These are phyloP conservation scores for Hemisphaericaspora nanyangensis DNA, from an alignment of 805 yeast genomes.

Conservation along the genomic window DNA sequence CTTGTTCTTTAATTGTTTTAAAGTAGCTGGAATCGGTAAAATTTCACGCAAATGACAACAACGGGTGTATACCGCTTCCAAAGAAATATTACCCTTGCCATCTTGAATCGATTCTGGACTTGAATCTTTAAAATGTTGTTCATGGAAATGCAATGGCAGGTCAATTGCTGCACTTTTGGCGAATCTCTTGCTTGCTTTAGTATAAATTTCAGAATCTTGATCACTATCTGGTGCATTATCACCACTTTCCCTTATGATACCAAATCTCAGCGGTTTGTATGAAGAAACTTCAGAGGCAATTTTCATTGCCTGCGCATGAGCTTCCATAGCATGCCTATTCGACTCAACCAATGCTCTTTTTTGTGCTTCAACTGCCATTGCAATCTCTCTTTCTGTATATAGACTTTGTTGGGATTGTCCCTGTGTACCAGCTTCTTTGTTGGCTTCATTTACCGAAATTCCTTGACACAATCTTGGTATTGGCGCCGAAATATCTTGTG, in stretches of 20 bases:
- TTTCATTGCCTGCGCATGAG: slow-evolving; percentile 66
- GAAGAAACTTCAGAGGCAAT: slow-evolving; percentile 62
- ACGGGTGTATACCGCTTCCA: slow-evolving; percentile 61
- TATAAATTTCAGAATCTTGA: slow-evolving; percentile 4
- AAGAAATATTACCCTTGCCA: slow-evolving; percentile 24
- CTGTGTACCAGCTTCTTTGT: slow-evolving; percentile 15
- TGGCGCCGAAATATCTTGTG: slow-evolving; percentile 63
- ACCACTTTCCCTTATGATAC: slow-evolving; percentile 6
- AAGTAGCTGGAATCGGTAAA: slow-evolving; percentile 84
- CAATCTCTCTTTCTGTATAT: slow-evolving; percentile 46
- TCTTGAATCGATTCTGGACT: slow-evolving; percentile 19
- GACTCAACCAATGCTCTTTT: slow-evolving; percentile 54
- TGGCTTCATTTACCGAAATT: slow-evolving; percentile 45
- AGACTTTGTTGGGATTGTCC: slow-evolving; percentile 17
- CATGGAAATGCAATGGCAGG: slow-evolving; percentile 65
- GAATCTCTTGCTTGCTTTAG: slow-evolving; percentile 1
- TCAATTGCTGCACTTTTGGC: slow-evolving; percentile 45
- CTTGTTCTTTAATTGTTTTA: slow-evolving; percentile 56
- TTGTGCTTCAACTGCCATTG: slow-evolving; percentile 58
- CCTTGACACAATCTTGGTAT: slow-evolving; percentile 68
- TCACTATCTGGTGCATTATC: slow-evolving; percentile 1
- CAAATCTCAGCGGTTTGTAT: slow-evolving; percentile 26
- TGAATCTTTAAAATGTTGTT: slow-evolving; percentile 37
- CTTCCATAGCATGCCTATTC: slow-evolving; percentile 70
- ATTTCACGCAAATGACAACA: slow-evolving; percentile 93